Evolutionary conservation across 306 rosid species (phyloP), one percentile per base, ranked within the genome.

Genomic region (Inga laurina): DNA sequence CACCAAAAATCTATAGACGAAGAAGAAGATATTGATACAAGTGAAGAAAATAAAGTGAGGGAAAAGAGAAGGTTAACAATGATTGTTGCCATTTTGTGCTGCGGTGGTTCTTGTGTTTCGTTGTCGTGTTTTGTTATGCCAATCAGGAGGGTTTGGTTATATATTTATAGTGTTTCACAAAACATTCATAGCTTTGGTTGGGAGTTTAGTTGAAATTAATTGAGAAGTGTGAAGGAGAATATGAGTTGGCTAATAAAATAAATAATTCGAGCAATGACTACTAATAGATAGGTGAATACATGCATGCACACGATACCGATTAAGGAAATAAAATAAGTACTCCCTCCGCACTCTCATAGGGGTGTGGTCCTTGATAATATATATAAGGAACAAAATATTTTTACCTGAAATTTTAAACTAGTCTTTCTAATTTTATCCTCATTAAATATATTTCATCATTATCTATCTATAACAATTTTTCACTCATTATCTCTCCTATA

Each of bases 31-130:
- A 83, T 70, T 64, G 83, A 84, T 78, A 90, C 76, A 64, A 82
- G n/a, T 76, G 88, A 76, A 34, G 84, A 88, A n/a, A 86, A 75
- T 61, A 87, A 44, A 27, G 81, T 10, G 37, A 88, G 65, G 35
- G 81, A 8, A 0, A 85, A 51, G 59, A 88, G 45, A 32, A 83
- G 83, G 48, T 61, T 90, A 74, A 45, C 80, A 77, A 80, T 79
- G 54, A 79, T 87, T 82, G 82, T 30, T 4, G 69, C 70, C 90
- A 89, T 85, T 80, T 72, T 76, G 48, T 48, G 13, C 3, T 49
- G 56, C 8, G 11, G 88, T 44, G 7, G 56, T 51, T 51, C 18
- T 51, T 14, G 56, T 62, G 24, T 77, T 39, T 37, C n/a, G 22
- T 22, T 37, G 18, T 64, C 24, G 3, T 22, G 15, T 10, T 24